phyloP scores from a whole-genome alignment of 1,284 basidiomycete species.

The Ceratobasidium sp. region DNA sequence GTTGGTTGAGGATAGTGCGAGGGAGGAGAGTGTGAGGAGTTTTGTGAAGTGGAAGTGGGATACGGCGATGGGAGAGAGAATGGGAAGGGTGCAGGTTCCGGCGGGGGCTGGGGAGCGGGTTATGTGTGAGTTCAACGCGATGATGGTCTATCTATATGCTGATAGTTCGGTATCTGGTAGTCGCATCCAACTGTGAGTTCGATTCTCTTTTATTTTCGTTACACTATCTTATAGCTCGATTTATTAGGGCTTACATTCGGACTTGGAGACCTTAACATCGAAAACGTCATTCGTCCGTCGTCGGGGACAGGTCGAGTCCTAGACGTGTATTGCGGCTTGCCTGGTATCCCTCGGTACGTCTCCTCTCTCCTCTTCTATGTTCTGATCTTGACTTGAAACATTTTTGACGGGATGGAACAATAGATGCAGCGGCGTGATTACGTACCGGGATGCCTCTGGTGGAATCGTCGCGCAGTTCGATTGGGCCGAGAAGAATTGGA shows the following conservation, averaged over 20 bases:
- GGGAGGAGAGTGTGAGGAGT: not conserved
- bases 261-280: slow-evolving; percentile 9
- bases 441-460: slow-evolving; percentile 11
- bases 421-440: slow-evolving; percentile 36
- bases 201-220: no score
- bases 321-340: slow-evolving; percentile 35
- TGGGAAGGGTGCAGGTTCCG: slow-evolving; percentile 20
- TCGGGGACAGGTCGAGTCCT: slow-evolving; percentile 22
- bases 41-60: slow-evolving; percentile 20
- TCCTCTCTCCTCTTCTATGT: not conserved
- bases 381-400: not conserved
- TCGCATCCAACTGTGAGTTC: slow-evolving; percentile 28
- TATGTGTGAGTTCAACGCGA: slow-evolving; percentile 7
- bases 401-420: not conserved
- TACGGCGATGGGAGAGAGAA: not conserved
- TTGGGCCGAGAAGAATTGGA: slow-evolving; percentile 41
- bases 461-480: slow-evolving; percentile 31
- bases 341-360: slow-evolving; percentile 28
- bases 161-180: no score
- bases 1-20: slow-evolving; percentile 6
- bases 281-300: not conserved
- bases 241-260: slow-evolving; percentile 28
- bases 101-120: slow-evolving; percentile 19
- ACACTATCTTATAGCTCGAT: no score
- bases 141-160: no score